A percentile compares a stretch with the other conserved stretches of the same genome.
Evolutionary conservation across 2,329 filamentous ascomycete species (phyloP).

Genomic region (Beauveria medogensis): DNA sequence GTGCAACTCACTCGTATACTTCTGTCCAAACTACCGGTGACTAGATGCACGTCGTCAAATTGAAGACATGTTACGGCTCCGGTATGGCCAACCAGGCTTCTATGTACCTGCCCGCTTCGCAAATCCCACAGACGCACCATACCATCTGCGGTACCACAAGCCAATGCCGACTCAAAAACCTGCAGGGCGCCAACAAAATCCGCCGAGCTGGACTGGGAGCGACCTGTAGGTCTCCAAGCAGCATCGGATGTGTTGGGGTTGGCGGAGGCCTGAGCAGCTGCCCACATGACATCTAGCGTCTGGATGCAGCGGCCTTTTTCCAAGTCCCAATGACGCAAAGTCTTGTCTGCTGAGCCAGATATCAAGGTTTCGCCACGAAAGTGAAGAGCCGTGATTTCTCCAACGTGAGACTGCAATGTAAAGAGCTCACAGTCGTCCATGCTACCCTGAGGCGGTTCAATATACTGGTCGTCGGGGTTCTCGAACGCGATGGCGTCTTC

Average conservation of each 20-base stretch:
- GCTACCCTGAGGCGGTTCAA: constrained; percentile 67
- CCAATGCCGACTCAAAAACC: constrained; percentile 90
- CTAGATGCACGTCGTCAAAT: constrained; percentile 91
- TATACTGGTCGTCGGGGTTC: constrained; percentile 56
- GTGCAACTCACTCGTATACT: constrained; percentile 74
- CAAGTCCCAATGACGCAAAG: constrained; percentile 92
- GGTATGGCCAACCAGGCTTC: constrained; percentile 91
- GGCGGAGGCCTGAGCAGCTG: constrained; percentile 78
- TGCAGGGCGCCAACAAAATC: constrained; percentile 94
- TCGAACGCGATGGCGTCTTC: constrained; percentile 66
- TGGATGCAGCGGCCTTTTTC: constrained; percentile 96
- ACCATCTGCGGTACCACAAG: constrained; percentile 92
- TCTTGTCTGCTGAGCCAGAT: constrained; percentile 95
- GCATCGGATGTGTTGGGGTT: constrained; percentile 54
- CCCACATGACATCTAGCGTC: constrained; percentile 96
- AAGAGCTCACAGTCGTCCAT: constrained; percentile 88
- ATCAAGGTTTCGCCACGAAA: constrained; percentile 85
- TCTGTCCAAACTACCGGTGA: constrained; percentile 86
- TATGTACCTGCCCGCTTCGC: constrained; percentile 91
- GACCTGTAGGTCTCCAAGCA: constrained; percentile 65
- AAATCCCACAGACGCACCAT: constrained; percentile 98
- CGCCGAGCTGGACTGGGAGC: constrained; percentile 55
- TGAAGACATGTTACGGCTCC: constrained; percentile 89
- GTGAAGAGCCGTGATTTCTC: constrained; percentile 88
- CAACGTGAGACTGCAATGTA: constrained; percentile 81